Conservation (phyloP, 139 green algal genomes). For the Trebouxia sp. region DNA sequence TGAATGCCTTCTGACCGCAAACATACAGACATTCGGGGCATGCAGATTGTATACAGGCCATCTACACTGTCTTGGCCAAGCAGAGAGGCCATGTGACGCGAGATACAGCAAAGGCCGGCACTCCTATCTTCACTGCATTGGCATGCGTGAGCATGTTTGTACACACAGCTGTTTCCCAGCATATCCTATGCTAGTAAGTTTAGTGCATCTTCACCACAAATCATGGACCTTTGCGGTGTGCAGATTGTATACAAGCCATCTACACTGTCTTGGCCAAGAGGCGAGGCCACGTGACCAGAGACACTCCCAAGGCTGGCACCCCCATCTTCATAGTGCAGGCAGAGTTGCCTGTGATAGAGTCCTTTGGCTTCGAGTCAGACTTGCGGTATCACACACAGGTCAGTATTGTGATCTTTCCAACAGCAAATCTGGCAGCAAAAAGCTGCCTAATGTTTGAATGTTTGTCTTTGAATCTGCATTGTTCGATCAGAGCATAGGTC, state of each 20-base stretch:
- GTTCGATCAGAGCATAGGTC: too few species aligned
- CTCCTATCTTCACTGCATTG: slow-evolving; percentile 86
- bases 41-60: slow-evolving; percentile 93
- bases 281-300: slow-evolving; percentile 90
- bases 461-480: too few species aligned
- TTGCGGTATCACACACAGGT: slow-evolving; percentile 94
- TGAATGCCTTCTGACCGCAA: too few species aligned
- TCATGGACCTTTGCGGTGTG: too few species aligned
- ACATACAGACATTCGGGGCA: too few species aligned
- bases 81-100: slow-evolving; percentile 89
- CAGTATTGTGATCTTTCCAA: too few species aligned
- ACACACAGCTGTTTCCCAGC: neutral
- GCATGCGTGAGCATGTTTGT: slow-evolving; percentile 65
- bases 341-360: slow-evolving; percentile 94
- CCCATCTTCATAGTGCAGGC: slow-evolving; percentile 91
- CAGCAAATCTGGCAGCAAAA: too few species aligned
- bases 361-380: slow-evolving; percentile 99
- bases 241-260: slow-evolving; percentile 95
- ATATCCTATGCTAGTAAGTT: neutral
- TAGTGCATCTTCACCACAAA: too few species aligned
- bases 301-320: slow-evolving; percentile 82
- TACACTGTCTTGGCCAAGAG: slow-evolving; percentile 97
- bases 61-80: slow-evolving; percentile 96
- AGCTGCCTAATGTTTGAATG: too few species aligned
- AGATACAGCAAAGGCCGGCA: slow-evolving; percentile 82